These are phyloP conservation scores for Penicillium atrosanguineum DNA, from an alignment of 495 filamentous ascomycete genomes.

Conservation along the genomic window DNA sequence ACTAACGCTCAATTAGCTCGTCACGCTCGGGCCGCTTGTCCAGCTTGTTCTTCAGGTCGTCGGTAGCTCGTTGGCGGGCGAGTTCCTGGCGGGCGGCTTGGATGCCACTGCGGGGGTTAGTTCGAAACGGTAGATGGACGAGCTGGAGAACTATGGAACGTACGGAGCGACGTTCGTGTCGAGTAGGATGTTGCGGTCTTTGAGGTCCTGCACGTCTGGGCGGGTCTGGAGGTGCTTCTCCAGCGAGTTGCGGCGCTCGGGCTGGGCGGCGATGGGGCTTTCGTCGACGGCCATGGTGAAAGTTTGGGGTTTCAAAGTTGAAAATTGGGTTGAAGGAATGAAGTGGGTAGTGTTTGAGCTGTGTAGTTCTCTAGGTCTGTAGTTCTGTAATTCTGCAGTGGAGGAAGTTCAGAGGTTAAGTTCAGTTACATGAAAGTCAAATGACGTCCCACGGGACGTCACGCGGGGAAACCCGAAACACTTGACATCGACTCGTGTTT, in stretches of 20 bases:
- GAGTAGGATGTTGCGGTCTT: conserved; percentile 69
- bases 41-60: conserved; percentile 65
- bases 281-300: conserved; percentile 39
- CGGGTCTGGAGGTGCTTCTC: conserved; percentile 80
- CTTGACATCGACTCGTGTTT: background rate
- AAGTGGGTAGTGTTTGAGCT: background rate
- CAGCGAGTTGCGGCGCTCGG: conserved; percentile 80
- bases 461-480: conserved; percentile 19
- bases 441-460: conserved; percentile 18
- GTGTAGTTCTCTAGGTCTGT: background rate
- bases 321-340: background rate
- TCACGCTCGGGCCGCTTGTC: conserved; percentile 63
- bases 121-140: background rate
- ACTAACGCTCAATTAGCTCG: conserved; percentile 69
- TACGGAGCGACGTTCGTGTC: conserved; percentile 70
- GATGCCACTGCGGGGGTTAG: conserved; percentile 44
- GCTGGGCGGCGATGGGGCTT: conserved; percentile 51
- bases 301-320: background rate
- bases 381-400: too few species aligned
- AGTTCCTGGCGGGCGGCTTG: conserved; percentile 62
- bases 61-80: conserved; percentile 60
- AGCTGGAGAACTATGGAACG: conserved; percentile 12
- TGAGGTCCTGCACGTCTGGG: conserved; percentile 77
- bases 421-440: conserved; percentile 6
- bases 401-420: background rate